Base-by-base conservation (phyloP, 78 protist genomes). In the Salpingoeca rosetta region DNA sequence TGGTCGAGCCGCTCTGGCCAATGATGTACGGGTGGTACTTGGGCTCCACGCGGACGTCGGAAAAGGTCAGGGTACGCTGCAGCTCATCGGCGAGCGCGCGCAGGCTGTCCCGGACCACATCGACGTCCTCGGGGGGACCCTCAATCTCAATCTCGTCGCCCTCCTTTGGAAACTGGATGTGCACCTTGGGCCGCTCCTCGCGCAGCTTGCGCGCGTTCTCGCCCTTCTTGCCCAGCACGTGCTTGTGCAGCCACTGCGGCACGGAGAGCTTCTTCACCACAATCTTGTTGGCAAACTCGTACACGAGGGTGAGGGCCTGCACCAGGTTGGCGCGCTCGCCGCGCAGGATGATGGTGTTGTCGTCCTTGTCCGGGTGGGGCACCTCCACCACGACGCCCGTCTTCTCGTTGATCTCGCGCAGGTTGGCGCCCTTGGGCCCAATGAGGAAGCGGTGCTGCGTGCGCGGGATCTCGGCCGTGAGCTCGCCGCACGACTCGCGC, bases 371-470 rank as follows among this genome's bases (percentile, higher is more conserved):
- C 28, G 45, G 41, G 27, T 65, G 83, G 25, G 83, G 83, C 83
- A 80, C 22, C 83, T 80, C 45, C 42, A 80, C 40, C 74, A 39
- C 83, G 73, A 80, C 83, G 83, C 83, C 83, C 10, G 83, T 80
- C 43, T 7, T 42, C 45, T 22, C 39, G 41, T 44, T 10, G 24
- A 80, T 80, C 75, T 80, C 83, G 42, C 27, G 1, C 40, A 80
- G 39, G 83, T 44, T 7, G 73, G n/a, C 45, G 37, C 83, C 83
- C 38, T 42, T 39, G 73, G 73, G 57, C 17, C 83, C 83, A 42
- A 80, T n/a, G 35, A 80, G 10, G 83, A 38, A 44, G 45, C 45
- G 43, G 83, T 80, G 83, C 73, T 80, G 57, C 74, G 42, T 44
- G 38, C 40, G 36, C 39, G 35, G 26, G 74, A 80, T n/a, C 41